A percentile compares a stretch with the other conserved stretches of the same genome.
Conservation (phyloP, 2,329 filamentous ascomycete species). For the Cryphonectria parasitica region DNA sequence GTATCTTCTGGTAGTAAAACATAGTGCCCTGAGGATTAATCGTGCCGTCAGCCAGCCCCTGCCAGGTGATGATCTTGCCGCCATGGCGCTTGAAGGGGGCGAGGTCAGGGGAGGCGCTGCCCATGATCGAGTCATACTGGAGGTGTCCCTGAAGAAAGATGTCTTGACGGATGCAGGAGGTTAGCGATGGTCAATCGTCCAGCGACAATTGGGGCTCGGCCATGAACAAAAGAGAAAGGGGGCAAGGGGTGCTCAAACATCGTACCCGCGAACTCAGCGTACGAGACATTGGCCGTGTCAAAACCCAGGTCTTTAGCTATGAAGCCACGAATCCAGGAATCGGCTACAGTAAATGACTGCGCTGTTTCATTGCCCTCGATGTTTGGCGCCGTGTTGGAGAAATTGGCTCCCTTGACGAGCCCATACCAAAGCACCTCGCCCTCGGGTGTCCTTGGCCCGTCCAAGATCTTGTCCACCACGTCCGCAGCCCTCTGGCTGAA, state of each 20-base stretch:
- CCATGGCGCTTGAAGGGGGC: constrained; percentile 14
- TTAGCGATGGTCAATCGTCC: neutral
- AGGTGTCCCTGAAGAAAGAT: constrained; percentile 7
- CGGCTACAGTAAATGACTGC: constrained; percentile 2
- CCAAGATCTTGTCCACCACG: constrained; percentile 11
- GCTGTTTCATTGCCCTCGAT: constrained; percentile 10
- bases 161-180: neutral
- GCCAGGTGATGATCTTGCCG: constrained; percentile 17
- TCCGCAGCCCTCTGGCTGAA: constrained; percentile 7
- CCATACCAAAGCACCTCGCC: constrained; percentile 7
- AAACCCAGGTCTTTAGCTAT: constrained; percentile 5
- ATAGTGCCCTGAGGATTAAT: constrained; percentile 16
- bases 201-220: too few species aligned
- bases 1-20: constrained; percentile 11
- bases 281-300: constrained; percentile 7
- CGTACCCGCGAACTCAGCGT: constrained; percentile 12
- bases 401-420: constrained; percentile 5
- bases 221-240: neutral
- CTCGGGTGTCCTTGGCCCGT: constrained; percentile 10
- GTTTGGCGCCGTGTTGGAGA: constrained; percentile 3
- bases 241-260: neutral
- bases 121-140: constrained; percentile 14
- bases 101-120: constrained; percentile 19
- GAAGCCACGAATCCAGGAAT: constrained; percentile 12
- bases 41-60: constrained; percentile 14